phyloP scores from a whole-genome alignment of 2,329 filamentous ascomycete genomes.

The Alternaria tenuissima region DNA sequence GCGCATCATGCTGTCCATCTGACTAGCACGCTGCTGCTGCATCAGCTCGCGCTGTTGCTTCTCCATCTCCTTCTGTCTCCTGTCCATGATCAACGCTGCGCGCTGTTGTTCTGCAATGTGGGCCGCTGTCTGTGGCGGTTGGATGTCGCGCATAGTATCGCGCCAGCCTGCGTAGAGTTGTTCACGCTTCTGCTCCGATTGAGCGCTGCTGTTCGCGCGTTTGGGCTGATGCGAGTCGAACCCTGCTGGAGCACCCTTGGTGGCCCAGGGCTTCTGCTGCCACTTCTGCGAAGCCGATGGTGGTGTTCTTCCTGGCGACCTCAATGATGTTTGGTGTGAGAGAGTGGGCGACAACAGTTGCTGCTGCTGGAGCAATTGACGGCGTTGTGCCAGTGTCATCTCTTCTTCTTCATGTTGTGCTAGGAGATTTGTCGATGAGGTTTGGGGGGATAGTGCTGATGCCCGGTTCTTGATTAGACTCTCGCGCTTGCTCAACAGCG shows the following conservation, averaged over 20 bases:
- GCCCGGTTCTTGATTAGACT: conserved; percentile 56
- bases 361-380: conserved; percentile 49
- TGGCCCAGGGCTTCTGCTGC: conserved; percentile 39
- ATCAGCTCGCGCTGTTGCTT: conserved; percentile 66
- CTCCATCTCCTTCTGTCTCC: conserved; percentile 68
- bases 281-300: conserved; percentile 43
- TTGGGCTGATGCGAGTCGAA: conserved; percentile 52
- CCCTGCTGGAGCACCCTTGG: conserved; percentile 31
- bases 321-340: conserved; percentile 20
- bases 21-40: conserved; percentile 66
- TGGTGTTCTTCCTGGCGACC: conserved; percentile 24
- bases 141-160: conserved; percentile 41
- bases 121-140: conserved; percentile 28
- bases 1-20: conserved; percentile 79
- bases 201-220: conserved; percentile 32
- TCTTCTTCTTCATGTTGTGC: conserved; percentile 63
- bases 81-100: conserved; percentile 65
- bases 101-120: conserved; percentile 48
- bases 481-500: conserved; percentile 65
- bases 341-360: conserved; percentile 23
- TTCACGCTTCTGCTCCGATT: conserved; percentile 44
- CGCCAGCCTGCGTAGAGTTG: conserved; percentile 48
- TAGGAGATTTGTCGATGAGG: conserved; percentile 39
- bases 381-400: conserved; percentile 73
- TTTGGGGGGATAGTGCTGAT: conserved; percentile 49